These are phyloP conservation scores for Clonostachys chloroleuca DNA, from an alignment of 2,329 filamentous ascomycete genomes.

Conservation along the genomic window DNA sequence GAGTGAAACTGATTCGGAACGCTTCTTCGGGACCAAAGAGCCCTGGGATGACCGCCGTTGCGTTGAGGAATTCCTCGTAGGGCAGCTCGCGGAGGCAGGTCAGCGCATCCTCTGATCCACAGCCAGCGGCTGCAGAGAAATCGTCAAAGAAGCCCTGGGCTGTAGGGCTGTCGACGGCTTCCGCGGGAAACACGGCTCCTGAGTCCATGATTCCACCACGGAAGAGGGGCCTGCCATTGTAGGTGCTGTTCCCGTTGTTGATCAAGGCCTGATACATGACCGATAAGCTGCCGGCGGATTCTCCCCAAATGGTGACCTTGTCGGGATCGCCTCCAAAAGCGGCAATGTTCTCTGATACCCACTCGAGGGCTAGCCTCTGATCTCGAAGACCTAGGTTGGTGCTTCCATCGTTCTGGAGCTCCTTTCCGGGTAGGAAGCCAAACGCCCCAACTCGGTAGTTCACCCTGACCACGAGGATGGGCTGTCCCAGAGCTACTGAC, in stretches of 20 bases:
- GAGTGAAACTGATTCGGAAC: slow-evolving; percentile 55
- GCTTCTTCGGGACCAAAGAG: slow-evolving; percentile 50
- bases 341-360: slow-evolving; percentile 61
- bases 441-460: slow-evolving; percentile 57
- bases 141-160: slow-evolving; percentile 53
- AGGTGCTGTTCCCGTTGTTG: slow-evolving; percentile 56
- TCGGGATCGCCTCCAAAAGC: slow-evolving; percentile 62
- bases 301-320: slow-evolving; percentile 63
- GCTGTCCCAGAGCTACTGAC: slow-evolving; percentile 38
- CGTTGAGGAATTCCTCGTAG: slow-evolving; percentile 47
- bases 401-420: slow-evolving; percentile 49
- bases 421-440: slow-evolving; percentile 54
- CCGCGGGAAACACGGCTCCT: slow-evolving; percentile 43
- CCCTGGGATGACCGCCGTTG: slow-evolving; percentile 53
- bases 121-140: slow-evolving; percentile 47
- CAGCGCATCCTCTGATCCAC: slow-evolving; percentile 37
- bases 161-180: slow-evolving; percentile 49
- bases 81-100: slow-evolving; percentile 48
- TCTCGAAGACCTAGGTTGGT: slow-evolving; percentile 58
- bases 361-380: slow-evolving; percentile 55
- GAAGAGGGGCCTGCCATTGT: slow-evolving; percentile 51
- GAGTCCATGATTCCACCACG: slow-evolving; percentile 62
- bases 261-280: slow-evolving; percentile 59
- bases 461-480: slow-evolving; percentile 58
- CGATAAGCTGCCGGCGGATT: slow-evolving; percentile 55